Conservation (phyloP, 2,329 filamentous ascomycete species). For the Sporothrix brunneoviolacea region DNA sequence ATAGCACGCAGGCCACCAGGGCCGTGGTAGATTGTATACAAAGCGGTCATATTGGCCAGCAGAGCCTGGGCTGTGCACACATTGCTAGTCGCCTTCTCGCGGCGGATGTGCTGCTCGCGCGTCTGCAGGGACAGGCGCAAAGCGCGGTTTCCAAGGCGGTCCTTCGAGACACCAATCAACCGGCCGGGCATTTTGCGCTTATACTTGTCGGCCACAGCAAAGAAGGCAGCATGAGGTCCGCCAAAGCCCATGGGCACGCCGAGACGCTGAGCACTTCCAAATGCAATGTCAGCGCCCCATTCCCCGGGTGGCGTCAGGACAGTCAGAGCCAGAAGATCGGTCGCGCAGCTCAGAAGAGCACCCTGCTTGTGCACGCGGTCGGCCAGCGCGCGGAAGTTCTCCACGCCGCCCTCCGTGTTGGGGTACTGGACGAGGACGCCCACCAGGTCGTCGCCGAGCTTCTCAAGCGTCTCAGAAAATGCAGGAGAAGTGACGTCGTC, state of each 20-base stretch:
- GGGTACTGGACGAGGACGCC: conserved; percentile 95
- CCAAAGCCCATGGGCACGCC: conserved; percentile 89
- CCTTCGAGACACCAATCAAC: conserved; percentile 85
- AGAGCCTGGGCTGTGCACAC: conserved; percentile 94
- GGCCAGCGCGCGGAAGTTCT: conserved; percentile 67
- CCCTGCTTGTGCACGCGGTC: conserved; percentile 71
- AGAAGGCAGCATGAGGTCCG: conserved; percentile 95
- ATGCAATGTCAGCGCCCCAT: conserved; percentile 91
- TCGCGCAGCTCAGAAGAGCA: conserved; percentile 78
- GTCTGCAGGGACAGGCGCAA: conserved; percentile 84
- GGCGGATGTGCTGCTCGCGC: conserved; percentile 88
- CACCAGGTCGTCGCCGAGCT: conserved; percentile 72
- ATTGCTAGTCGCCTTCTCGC: conserved; percentile 96
- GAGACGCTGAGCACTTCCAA: conserved; percentile 85
- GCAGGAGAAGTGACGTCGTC: conserved; percentile 63
- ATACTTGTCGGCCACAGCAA: conserved; percentile 82
- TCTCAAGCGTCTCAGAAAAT: conserved; percentile 56
- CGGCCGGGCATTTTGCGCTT: conserved; percentile 93
- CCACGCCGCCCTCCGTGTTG: conserved; percentile 75
- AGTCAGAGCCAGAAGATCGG: conserved; percentile 82
- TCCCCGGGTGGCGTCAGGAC: conserved; percentile 84
- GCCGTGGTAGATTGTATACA: conserved; percentile 93
- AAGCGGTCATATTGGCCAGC: conserved; percentile 89
- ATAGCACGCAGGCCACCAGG: conserved; percentile 77
- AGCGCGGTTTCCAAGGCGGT: conserved; percentile 73